Evolutionary conservation across 108 stramenopile species (phyloP), one percentile per base, ranked within the genome.

Genomic region (Parietichytrium sp.): DNA sequence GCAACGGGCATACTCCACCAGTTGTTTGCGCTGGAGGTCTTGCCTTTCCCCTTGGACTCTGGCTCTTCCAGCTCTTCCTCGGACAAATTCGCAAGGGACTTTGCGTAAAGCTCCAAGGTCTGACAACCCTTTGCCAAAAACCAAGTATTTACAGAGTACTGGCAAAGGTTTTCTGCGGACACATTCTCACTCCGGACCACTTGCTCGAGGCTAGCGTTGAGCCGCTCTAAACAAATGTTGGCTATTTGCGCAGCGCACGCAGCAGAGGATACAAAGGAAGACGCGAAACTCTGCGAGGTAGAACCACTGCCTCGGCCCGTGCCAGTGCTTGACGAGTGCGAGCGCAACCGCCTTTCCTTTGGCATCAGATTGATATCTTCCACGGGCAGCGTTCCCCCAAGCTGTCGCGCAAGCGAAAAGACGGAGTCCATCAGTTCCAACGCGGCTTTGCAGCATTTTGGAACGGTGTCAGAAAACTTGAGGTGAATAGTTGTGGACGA

Each of bases 101-200:
- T n/a, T n/a, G n/a, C n/a, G n/a, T n/a, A n/a, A n/a, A n/a, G n/a
- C n/a, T n/a, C n/a, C n/a, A n/a, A n/a, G n/a, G n/a, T n/a, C n/a
- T n/a, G n/a, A n/a, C n/a, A n/a, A n/a, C n/a, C n/a, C n/a, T n/a
- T n/a, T n/a, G n/a, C n/a, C n/a, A n/a, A n/a, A n/a, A n/a, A n/a
- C n/a, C n/a, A n/a, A n/a, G n/a, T n/a, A n/a, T 72, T 72, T 7
- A 42, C 29, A 20, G 61, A 72, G 61, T 42, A 72, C 61, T 72
- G 61, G 33, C 61, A 72, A 8, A 72, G 42, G 13, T 45, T 20
- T 27, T 72, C 61, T 15, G 61, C 38, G 6, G 29, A 23, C 42
- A 42, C 45, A 20, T 72, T 72, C 1, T 16, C 0, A 25, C 45
- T 25, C 61, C 36, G 3, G 8, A 45, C 61, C 12, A 72, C 61